Percentiles rank a stretch among this genome's conserved stretches.
These are phyloP conservation scores for Picochlorum sp. DNA, from an alignment of 139 green algal species.

Conservation along the genomic window DNA sequence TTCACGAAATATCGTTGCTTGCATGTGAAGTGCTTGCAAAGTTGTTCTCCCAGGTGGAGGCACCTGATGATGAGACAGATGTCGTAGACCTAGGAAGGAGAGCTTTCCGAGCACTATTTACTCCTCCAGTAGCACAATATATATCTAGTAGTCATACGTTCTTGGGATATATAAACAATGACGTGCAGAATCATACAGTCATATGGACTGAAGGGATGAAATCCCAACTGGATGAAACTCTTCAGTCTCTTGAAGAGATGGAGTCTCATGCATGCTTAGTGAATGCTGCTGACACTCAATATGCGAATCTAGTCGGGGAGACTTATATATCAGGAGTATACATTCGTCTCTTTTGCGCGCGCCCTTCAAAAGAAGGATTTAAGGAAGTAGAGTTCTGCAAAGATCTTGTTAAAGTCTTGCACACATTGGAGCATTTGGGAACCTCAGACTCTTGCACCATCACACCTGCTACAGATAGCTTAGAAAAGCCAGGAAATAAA, in stretches of 20 bases:
- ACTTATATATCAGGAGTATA: conserved; percentile 80
- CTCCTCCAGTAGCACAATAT: conserved; percentile 53
- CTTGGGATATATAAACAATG: no score
- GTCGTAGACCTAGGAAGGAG: conserved; percentile 10
- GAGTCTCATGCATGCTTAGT: conserved; percentile 1
- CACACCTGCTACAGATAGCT: no score
- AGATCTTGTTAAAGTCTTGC: conserved; percentile 45
- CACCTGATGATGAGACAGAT: neutral
- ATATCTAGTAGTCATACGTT: conserved; percentile 19
- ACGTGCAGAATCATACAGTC: conserved; percentile 54
- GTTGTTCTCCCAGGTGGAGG: neutral
- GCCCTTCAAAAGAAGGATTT: conserved; percentile 41
- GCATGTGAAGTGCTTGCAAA: neutral
- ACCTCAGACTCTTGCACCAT: no score
- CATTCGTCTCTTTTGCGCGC: conserved; percentile 74
- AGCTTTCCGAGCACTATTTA: conserved; percentile 66
- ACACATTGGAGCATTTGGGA: neutral
- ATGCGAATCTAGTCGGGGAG: conserved; percentile 47
- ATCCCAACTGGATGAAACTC: conserved; percentile 55
- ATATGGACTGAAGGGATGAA: conserved; percentile 86
- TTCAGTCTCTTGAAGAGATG: conserved; percentile 28
- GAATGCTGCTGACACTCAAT: conserved; percentile 14
- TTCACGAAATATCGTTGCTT: neutral
- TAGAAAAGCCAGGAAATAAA: no score
- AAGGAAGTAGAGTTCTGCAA: conserved; percentile 69